Percentiles rank a stretch among this genome's conserved stretches.
Evolutionary conservation across 345 rosid species (phyloP).

Genomic region (Angophora floribunda): DNA sequence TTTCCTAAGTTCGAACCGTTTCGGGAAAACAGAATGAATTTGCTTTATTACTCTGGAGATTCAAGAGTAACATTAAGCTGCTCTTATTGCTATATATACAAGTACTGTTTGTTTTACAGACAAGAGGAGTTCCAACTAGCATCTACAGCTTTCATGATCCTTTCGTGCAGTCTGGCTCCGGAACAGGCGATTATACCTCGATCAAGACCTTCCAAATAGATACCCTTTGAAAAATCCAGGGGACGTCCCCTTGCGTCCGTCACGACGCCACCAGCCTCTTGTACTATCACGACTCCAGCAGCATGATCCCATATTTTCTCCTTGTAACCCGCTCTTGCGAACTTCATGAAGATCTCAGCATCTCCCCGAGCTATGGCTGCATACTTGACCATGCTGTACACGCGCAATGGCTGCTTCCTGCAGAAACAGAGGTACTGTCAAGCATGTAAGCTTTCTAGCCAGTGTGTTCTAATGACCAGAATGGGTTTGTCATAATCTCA

Average conservation of each 20-base stretch:
- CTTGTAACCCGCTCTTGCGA: conserved; percentile 70
- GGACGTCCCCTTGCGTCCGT: conserved; percentile 78
- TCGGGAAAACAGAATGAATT: neutral
- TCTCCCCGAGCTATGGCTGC: conserved; percentile 94
- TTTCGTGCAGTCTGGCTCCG: conserved; percentile 47
- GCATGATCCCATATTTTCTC: conserved; percentile 98
- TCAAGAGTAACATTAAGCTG: neutral
- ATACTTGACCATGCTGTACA: conserved; percentile 93
- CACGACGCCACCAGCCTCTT: conserved; percentile 97
- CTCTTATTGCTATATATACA: neutral
- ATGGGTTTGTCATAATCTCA: neutral
- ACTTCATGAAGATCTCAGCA: conserved; percentile 88
- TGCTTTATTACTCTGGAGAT: neutral
- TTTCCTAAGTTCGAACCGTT: neutral
- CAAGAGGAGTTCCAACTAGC: conserved; percentile 90
- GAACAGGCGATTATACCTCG: conserved; percentile 70
- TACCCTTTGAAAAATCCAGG: conserved; percentile 71
- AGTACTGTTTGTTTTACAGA: conserved; percentile 20
- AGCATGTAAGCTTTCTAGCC: neutral
- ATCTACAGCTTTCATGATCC: conserved; percentile 67
- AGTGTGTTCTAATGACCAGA: neutral
- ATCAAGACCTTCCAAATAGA: conserved; percentile 78
- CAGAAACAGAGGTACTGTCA: neutral
- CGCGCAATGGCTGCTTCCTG: conserved; percentile 76
- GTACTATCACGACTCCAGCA: conserved; percentile 74